Conservation (phyloP, 805 yeast species). For the Ogataea methanolica region DNA sequence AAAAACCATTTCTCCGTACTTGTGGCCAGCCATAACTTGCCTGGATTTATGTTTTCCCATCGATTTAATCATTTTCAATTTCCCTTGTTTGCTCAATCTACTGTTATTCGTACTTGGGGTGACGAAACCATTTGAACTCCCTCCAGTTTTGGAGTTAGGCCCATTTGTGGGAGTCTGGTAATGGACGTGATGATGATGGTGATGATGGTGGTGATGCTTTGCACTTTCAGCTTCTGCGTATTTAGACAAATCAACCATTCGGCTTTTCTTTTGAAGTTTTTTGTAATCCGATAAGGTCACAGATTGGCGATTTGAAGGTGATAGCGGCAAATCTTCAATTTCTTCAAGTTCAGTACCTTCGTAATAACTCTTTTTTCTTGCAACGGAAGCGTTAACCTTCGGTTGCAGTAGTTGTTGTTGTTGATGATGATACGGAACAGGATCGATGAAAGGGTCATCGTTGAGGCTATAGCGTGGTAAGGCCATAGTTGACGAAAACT, state of each 20-base stretch:
- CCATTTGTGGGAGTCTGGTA: slow-evolving; percentile 1
- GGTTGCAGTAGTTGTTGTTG: neutral
- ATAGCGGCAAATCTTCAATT: slow-evolving; percentile 18
- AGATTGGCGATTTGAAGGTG: slow-evolving; percentile 21
- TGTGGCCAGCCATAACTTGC: slow-evolving; percentile 26
- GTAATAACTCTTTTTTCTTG: neutral
- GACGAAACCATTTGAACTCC: neutral
- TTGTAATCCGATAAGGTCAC: slow-evolving; percentile 25
- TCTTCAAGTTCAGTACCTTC: slow-evolving; percentile 20
- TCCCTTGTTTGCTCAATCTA: slow-evolving; percentile 28
- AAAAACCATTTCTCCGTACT: slow-evolving; percentile 44
- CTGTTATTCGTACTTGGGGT: slow-evolving; percentile 16
- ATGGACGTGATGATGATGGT: slow-evolving; percentile 5
- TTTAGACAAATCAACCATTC: slow-evolving; percentile 23
- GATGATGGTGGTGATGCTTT: slow-evolving; percentile 7
- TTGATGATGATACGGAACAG: neutral
- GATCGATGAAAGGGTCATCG: slow-evolving; percentile 4
- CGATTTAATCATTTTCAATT: slow-evolving; percentile 25
- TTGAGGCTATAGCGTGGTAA: slow-evolving; percentile 13
- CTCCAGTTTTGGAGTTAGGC: neutral
- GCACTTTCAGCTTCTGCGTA: slow-evolving; percentile 18
- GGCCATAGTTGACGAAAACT: slow-evolving; percentile 27
- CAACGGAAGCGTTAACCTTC: neutral
- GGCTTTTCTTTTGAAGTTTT: slow-evolving; percentile 18
- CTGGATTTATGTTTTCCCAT: slow-evolving; percentile 22